Conservation (phyloP, 768 basidiomycete species). For the Royoungia palumana region DNA sequence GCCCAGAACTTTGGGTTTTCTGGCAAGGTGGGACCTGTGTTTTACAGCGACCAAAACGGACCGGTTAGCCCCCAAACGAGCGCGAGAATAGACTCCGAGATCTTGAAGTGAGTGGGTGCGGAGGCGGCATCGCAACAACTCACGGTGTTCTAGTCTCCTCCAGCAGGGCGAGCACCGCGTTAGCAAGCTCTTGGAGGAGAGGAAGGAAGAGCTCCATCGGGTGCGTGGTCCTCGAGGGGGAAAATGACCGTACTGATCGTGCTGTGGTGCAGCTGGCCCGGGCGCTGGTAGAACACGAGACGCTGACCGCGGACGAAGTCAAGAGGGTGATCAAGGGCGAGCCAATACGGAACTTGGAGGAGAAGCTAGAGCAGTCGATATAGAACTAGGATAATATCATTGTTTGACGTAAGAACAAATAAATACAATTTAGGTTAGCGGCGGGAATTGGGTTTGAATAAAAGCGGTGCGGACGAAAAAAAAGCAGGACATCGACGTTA, state of each 20-base stretch:
- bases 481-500: constrained; percentile 35
- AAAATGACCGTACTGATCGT: neutral
- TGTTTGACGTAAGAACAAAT: too few relatives aligned
- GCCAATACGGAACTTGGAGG: constrained; percentile 64
- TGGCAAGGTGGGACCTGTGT: constrained; percentile 75
- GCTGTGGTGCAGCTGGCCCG: constrained; percentile 64
- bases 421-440: too few relatives aligned
- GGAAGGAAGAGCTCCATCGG: constrained; percentile 71
- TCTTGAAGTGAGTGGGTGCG: constrained; percentile 57
- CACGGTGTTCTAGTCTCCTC: constrained; percentile 46
- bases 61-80: constrained; percentile 70
- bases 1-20: constrained; percentile 76
- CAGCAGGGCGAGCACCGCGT: constrained; percentile 69
- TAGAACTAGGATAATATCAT: too few relatives aligned
- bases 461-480: constrained; percentile 16
- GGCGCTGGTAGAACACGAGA: constrained; percentile 94
- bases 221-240: constrained; percentile 36
- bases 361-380: constrained; percentile 35
- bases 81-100: constrained; percentile 86
- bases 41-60: constrained; percentile 69
- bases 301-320: constrained; percentile 84
- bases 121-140: neutral
- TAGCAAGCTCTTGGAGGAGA: constrained; percentile 56
- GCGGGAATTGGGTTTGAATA: neutral
- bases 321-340: constrained; percentile 81